Evolutionary conservation across 148 eudicot species (phyloP).

Genomic region (Diospyros kaki): DNA sequence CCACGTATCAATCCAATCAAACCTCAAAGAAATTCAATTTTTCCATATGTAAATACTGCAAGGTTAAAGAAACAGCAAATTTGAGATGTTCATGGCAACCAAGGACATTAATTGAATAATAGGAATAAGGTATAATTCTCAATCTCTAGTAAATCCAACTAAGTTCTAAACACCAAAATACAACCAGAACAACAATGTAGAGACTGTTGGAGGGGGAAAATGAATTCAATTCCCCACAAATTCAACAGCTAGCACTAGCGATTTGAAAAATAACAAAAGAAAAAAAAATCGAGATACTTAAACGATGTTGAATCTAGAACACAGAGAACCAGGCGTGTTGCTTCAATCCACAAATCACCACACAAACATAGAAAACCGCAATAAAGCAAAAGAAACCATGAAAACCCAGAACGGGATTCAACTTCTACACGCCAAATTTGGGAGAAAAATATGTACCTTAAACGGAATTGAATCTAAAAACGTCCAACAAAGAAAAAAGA

Average conservation of each 20-base stretch:
- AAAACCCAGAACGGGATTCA: not conserved
- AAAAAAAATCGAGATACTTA: not conserved
- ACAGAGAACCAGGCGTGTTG: not conserved
- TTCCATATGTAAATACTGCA: not conserved
- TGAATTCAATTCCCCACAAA: conserved; percentile 2
- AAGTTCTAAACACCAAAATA: not conserved
- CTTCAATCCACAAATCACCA: not conserved
- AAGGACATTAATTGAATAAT: not conserved
- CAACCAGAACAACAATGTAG: not conserved
- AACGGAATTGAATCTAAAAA: not conserved
- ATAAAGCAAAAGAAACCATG: not conserved
- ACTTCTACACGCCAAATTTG: not conserved
- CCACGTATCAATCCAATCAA: not conserved
- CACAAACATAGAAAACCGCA: not conserved
- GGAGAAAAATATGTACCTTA: not conserved
- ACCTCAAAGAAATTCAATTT: not conserved
- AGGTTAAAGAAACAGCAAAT: not conserved
- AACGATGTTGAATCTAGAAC: conserved; percentile 2
- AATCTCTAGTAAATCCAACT: conserved; percentile 2
- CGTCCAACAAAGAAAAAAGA: too few species aligned
- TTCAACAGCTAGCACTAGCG: not conserved
- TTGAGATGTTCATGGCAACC: not conserved
- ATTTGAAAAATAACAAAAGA: not conserved
- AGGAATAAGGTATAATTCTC: not conserved
- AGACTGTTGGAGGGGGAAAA: not conserved